These are phyloP conservation scores for Pyricularia pennisetigena DNA, from an alignment of 2,329 filamentous ascomycete species.

Conservation along the genomic window DNA sequence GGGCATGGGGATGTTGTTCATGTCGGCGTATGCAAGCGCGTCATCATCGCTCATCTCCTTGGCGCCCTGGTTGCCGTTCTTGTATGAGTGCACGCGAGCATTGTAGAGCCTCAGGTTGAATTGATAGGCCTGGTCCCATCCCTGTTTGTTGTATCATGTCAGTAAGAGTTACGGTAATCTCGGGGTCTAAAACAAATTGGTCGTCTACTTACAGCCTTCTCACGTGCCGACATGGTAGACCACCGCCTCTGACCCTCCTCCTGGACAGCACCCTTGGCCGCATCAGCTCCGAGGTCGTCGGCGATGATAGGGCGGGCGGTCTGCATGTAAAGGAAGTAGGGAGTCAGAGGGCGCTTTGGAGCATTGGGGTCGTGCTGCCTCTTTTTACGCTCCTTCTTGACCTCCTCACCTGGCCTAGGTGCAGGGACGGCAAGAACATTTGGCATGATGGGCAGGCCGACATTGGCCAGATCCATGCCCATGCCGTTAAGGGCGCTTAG, in stretches of 20 bases:
- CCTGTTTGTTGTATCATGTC: conserved; percentile 18
- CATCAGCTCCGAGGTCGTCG: conserved; percentile 62
- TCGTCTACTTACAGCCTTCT: conserved; percentile 48
- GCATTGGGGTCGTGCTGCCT: conserved; percentile 82
- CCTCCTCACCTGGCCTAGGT: conserved; percentile 36
- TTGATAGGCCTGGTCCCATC: conserved; percentile 58
- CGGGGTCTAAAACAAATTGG: neutral
- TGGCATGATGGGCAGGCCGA: conserved; percentile 16
- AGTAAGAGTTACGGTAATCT: conserved; percentile 1
- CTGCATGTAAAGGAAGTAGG: conserved; percentile 93
- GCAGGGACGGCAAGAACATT: conserved; percentile 21
- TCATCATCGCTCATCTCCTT: conserved; percentile 53
- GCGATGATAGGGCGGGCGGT: conserved; percentile 77
- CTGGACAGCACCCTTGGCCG: conserved; percentile 78
- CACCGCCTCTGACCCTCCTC: conserved; percentile 81
- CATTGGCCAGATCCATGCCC: conserved; percentile 32
- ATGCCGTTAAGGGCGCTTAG: conserved; percentile 43
- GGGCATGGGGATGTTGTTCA: conserved; percentile 43
- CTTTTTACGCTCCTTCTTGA: conserved; percentile 84
- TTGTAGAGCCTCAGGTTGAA: conserved; percentile 59
- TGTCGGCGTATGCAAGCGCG: conserved; percentile 50
- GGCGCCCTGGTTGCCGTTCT: conserved; percentile 41
- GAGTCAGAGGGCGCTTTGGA: conserved; percentile 86
- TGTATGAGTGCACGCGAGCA: conserved; percentile 55
- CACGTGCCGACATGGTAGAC: conserved; percentile 62